These are phyloP conservation scores for Capronia epimyces DNA, from an alignment of 2,329 filamentous ascomycete species.

Conservation along the genomic window DNA sequence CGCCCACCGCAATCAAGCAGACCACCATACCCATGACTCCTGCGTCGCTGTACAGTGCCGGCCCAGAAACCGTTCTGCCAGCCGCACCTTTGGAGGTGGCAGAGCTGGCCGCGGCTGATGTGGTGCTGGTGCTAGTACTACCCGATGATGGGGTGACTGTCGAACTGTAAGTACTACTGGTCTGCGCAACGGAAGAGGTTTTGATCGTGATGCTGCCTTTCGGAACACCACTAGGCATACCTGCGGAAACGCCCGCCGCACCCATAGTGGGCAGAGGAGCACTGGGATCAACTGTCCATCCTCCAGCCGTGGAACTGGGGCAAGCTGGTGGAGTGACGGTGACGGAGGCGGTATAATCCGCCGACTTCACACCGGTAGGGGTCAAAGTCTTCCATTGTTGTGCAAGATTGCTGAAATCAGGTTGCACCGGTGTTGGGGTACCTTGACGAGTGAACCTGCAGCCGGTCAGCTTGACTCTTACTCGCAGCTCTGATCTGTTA, in stretches of 20 bases:
- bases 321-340: constrained; percentile 60
- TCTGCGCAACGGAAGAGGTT: constrained; percentile 14
- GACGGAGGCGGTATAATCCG: constrained; percentile 61
- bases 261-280: constrained; percentile 65
- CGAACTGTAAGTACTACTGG: constrained; percentile 25
- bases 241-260: constrained; percentile 37
- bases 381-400: constrained; percentile 67
- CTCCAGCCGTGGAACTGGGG: constrained; percentile 61
- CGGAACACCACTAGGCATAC: constrained; percentile 25
- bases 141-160: constrained; percentile 15
- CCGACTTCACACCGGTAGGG: constrained; percentile 62
- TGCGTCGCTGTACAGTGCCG: constrained; percentile 6
- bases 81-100: constrained; percentile 23
- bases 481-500: neutral
- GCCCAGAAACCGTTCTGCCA: constrained; percentile 13
- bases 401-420: constrained; percentile 75
- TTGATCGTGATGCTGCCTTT: constrained; percentile 25
- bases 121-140: constrained; percentile 3
- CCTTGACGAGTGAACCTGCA: constrained; percentile 62
- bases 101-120: constrained; percentile 14
- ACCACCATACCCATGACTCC: constrained; percentile 16
- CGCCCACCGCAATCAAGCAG: constrained; percentile 21
- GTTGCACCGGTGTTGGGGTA: constrained; percentile 64
- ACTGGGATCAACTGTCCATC: constrained; percentile 69
- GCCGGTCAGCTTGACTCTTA: constrained; percentile 10